phyloP scores from a whole-genome alignment of 768 basidiomycete genomes.

The Daedaleopsis nitida region DNA sequence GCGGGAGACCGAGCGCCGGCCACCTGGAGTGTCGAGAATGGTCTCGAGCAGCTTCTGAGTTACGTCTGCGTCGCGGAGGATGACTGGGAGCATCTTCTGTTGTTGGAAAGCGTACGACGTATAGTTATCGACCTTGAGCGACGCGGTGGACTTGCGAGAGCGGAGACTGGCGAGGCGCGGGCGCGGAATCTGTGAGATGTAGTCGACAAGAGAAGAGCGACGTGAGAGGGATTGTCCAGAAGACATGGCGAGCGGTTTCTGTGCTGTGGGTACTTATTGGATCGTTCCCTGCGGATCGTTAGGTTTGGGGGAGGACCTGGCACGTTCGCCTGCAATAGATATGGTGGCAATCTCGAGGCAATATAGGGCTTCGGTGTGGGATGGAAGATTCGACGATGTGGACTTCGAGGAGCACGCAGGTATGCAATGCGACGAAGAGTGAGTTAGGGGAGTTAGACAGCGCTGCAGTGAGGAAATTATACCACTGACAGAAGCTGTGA shows the following conservation, averaged over 20 bases:
- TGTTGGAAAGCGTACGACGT: conserved; percentile 48
- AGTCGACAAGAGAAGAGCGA: conserved; percentile 31
- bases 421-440: conserved; percentile 17
- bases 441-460: neutral
- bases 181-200: conserved; percentile 25
- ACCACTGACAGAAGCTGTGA: conserved; percentile 10
- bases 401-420: conserved; percentile 15
- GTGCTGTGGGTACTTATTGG: conserved; percentile 24
- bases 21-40: conserved; percentile 59
- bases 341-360: conserved; percentile 18
- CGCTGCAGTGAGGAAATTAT: conserved; percentile 12
- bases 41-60: conserved; percentile 53
- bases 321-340: conserved; percentile 11
- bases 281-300: conserved; percentile 21
- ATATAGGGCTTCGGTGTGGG: conserved; percentile 6
- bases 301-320: conserved; percentile 21
- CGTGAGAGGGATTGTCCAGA: conserved; percentile 30
- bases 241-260: conserved; percentile 24
- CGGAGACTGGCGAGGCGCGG: conserved; percentile 30
- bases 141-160: conserved; percentile 33
- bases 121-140: conserved; percentile 30
- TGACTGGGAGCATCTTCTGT: conserved; percentile 51
- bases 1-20: conserved; percentile 67
- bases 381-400: conserved; percentile 7
- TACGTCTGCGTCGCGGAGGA: conserved; percentile 66